Evolutionary conservation across 768 basidiomycete species (phyloP).

Genomic region (Scleroderma bovista): DNA sequence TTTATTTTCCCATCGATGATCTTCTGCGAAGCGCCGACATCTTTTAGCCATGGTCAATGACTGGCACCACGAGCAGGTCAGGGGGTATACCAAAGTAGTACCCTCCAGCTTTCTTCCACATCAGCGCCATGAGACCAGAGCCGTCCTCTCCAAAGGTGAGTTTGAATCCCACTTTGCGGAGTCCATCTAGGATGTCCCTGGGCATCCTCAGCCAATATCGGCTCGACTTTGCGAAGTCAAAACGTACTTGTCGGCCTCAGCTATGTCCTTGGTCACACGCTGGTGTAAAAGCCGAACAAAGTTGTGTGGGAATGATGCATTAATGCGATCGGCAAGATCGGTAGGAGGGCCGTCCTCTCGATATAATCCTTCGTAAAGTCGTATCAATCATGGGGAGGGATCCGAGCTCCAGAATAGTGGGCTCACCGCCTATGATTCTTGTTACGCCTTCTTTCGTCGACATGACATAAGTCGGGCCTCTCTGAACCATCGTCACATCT

Average conservation of each 20-base stretch:
- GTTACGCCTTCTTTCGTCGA: slow-evolving; percentile 36
- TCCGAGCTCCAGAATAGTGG: too few relatives aligned
- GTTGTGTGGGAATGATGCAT: slow-evolving; percentile 39
- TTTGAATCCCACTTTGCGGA: slow-evolving; percentile 55
- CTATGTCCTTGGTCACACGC: slow-evolving; percentile 38
- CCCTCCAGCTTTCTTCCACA: slow-evolving; percentile 48
- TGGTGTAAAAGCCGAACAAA: slow-evolving; percentile 28
- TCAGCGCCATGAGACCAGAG: slow-evolving; percentile 45
- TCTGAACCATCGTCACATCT: too few relatives aligned
- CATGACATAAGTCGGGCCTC: slow-evolving; percentile 54
- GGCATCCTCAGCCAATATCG: background rate
- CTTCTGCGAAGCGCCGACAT: slow-evolving; percentile 37
- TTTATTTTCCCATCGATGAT: too few relatives aligned
- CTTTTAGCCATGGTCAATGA: slow-evolving; percentile 13
- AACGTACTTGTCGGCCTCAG: slow-evolving; percentile 49
- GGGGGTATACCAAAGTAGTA: slow-evolving; percentile 55
- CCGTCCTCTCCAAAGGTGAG: slow-evolving; percentile 45
- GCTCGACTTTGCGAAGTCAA: background rate
- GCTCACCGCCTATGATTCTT: slow-evolving; percentile 17
- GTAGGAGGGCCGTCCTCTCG: slow-evolving; percentile 41
- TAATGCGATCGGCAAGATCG: slow-evolving; percentile 52
- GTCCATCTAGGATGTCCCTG: slow-evolving; percentile 49
- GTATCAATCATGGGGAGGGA: slow-evolving; percentile 10
- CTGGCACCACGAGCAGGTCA: background rate
- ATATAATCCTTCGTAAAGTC: slow-evolving; percentile 32